phyloP scores from a whole-genome alignment of 208 protist genomes.

The Blastocrithidia nonstop region DNA sequence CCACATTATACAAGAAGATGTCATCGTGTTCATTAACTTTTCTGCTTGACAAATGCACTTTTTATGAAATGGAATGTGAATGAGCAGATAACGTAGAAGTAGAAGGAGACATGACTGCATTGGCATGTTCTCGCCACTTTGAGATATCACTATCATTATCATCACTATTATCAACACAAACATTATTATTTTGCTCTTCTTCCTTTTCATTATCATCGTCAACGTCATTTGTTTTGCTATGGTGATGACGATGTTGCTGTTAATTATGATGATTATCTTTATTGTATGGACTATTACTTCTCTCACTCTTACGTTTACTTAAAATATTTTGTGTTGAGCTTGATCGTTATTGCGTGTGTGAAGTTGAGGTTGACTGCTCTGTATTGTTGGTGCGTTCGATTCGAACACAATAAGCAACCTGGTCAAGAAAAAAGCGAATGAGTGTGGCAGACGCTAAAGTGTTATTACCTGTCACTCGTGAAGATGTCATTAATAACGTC shows the following conservation, averaged over 20 bases:
- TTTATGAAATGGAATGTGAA: too few relatives aligned
- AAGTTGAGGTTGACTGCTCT: too few relatives aligned
- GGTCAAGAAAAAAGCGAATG: conserved; percentile 44
- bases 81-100: too few relatives aligned
- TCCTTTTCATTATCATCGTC: background rate
- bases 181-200: background rate
- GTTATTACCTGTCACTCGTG: conserved; percentile 22
- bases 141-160: background rate
- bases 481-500: conserved; percentile 39
- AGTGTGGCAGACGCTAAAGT: conserved; percentile 29
- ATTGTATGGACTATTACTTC: too few relatives aligned
- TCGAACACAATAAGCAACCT: conserved; percentile 30
- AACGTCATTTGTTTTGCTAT: background rate
- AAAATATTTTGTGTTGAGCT: too few relatives aligned
- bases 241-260: background rate
- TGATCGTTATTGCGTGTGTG: too few relatives aligned
- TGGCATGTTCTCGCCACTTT: too few relatives aligned
- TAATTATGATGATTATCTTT: conserved; percentile 3
- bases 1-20: conserved; percentile 68
- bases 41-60: too few relatives aligned
- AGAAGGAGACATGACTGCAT: too few relatives aligned
- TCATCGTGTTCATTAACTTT: conserved; percentile 9
- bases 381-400: conserved; percentile 14
- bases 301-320: too few relatives aligned
- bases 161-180: background rate